Evolutionary conservation across 495 filamentous ascomycete species (phyloP), one percentile per base, ranked within the genome.

Genomic region (Penicillium paxilli): DNA sequence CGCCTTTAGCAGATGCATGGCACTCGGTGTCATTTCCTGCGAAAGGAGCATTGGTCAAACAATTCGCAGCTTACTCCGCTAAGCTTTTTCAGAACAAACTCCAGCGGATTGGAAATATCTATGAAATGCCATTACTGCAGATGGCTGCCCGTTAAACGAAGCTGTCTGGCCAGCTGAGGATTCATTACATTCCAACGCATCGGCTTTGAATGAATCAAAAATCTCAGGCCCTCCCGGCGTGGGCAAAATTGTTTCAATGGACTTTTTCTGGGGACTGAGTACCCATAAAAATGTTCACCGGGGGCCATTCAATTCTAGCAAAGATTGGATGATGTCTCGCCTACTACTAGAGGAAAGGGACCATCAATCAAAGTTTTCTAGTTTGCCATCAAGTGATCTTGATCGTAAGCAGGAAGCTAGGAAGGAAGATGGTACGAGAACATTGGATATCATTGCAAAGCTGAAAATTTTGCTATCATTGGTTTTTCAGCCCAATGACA

Each of bases 1-100:
- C 44, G 5, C 59, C 69, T 0, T 65, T 77, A 2, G 51, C 61
- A 23, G 55, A 73, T 19, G 55, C 65, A 30, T 85, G 80, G 78
- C 25, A 58, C 1, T 57, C 53, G 1, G 65, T 77, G 25, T 9
- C 5, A 6, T 7, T 35, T 35, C 3, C 32, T 11, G 32, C 12
- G 6, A 35, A 35, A 12, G 7, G 6, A 12, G 14, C 7, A 3
- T 35, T 35, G 32, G 11, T 7, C 32, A 9, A 12, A n/a, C 5
- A n/a, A n/a, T 11, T 24, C 12, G 65, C 40, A 64, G 32, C 11
- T 35, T 35, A n/a, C n/a, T 35, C 8, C 11, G 6, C 11, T 35
- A 8, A 5, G 4, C 19, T 46, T 11, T 46, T 8, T 8, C 24
- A 25, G 22, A 46, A 46, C 25, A 45, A 55, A 35, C 26, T 50